These are phyloP conservation scores for Lentithecium fluviatile DNA, from an alignment of 495 filamentous ascomycete species.

Conservation along the genomic window DNA sequence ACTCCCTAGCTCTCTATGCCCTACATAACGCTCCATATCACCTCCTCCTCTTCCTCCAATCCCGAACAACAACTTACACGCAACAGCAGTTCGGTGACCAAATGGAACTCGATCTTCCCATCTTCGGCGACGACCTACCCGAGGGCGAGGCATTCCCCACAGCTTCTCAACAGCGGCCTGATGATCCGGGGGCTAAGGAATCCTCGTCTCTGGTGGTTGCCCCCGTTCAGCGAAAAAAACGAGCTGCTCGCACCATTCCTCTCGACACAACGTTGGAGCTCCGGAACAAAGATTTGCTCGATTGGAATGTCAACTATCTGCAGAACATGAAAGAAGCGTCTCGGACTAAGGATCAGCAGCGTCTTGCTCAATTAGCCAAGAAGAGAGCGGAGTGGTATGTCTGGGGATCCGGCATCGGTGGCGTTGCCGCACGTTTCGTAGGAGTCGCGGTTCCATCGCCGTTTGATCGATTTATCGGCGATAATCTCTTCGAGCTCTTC, in stretches of 20 bases:
- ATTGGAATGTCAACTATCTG: conserved; percentile 43
- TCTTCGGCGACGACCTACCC: conserved; percentile 26
- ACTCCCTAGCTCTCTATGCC: not conserved
- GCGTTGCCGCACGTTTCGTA: conserved; percentile 54
- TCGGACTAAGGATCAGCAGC: conserved; percentile 24
- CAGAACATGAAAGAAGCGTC: conserved; percentile 39
- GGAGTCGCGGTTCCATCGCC: conserved; percentile 45
- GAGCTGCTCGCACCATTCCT: conserved; percentile 27
- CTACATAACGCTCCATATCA: not conserved
- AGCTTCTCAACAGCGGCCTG: not conserved
- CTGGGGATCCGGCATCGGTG: conserved; percentile 44
- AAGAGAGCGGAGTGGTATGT: conserved; percentile 45
- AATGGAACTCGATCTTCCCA: conserved; percentile 48
- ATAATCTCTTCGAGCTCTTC: conserved; percentile 50
- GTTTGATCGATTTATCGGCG: conserved; percentile 57
- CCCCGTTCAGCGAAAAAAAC: conserved; percentile 22
- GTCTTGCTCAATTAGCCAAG: conserved; percentile 36
- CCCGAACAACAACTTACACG: conserved; percentile 22
- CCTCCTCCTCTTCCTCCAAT: not conserved
- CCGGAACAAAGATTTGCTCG: conserved; percentile 39
- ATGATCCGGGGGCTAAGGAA: not conserved
- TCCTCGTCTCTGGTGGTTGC: conserved; percentile 22
- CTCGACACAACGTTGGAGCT: conserved; percentile 39
- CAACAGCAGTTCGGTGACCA: conserved; percentile 42
- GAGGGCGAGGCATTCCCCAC: conserved; percentile 27